Base-by-base conservation (phyloP, 352 stramenopile genomes). In the Pythium insidiosum region DNA sequence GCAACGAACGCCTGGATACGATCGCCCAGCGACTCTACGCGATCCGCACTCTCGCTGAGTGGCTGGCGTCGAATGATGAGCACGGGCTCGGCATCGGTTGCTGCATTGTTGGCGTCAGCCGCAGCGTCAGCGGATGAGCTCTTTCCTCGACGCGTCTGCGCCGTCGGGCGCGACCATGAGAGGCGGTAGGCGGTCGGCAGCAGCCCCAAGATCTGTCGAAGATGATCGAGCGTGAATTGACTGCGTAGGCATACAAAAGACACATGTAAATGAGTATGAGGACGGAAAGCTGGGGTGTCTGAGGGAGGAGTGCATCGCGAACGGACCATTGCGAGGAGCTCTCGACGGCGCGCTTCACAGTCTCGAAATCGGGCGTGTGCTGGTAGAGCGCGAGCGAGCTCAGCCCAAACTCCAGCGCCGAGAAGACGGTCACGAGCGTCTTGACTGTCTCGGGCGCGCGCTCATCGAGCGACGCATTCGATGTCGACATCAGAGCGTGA, bases 351-450 rank as follows among this genome's bases (percentile, higher is more conserved):
- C 53, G 69, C 43, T 86, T 84, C 38, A 84, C 61, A 9, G 70
- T 55, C 6, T 66, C 62, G 18, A 86, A 85, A 37, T 74, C 67
- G 11, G 79, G 53, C 18, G 76, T 75, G 48, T 70, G 75, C 34
- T 91, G 74, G 49, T 88, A 88, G 26, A 91, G 50, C 45, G 62
- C 71, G 20, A 88, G 56, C 7, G 79, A 68, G 40, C 63, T 79
- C 21, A 91, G 61, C 0, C 69, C 64, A 34, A 91, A 88, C 54
- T 88, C 75, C 20, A 88, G 43, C 16, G 79, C 72, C 18, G 66
- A 74, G 43, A 88, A 85, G 22, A 88, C 56, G 43, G 69, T 63
- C 38, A 64, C 57, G 6, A 88, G 57, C 19, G 65, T 22, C 21
- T 58, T 60, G 6, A 87, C 60, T 38, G 62, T 43, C 49, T 57